Percentiles rank a stretch among this genome's conserved stretches.
Evolutionary conservation across 1,284 basidiomycete genomes (phyloP).

Genomic region (Leucoagaricus sp.): DNA sequence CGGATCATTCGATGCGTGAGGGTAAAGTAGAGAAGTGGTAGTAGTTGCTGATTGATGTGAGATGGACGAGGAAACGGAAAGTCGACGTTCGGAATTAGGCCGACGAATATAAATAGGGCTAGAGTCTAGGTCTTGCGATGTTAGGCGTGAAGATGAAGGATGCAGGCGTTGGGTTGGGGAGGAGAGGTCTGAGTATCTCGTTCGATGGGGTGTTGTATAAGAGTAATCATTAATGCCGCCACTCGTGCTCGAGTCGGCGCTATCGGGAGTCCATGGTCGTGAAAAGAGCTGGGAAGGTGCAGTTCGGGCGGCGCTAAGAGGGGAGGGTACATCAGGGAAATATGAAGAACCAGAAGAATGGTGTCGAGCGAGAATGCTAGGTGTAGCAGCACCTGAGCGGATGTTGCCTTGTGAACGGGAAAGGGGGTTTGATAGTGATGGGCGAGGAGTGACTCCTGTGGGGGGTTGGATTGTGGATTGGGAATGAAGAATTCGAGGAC

Average conservation of each 20-base stretch:
- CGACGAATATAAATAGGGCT: constrained; percentile 32
- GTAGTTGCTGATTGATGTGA: constrained; percentile 25
- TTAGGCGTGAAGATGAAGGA: constrained; percentile 10
- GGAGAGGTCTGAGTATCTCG: constrained; percentile 9
- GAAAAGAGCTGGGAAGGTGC: constrained; percentile 18
- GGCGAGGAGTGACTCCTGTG: constrained; percentile 22
- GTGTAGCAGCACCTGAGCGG: constrained; percentile 17
- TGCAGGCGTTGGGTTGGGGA: constrained; percentile 24
- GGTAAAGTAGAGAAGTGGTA: constrained; percentile 18
- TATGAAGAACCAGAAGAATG: constrained; percentile 27
- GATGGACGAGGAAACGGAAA: constrained; percentile 45
- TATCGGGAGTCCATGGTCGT: constrained; percentile 13
- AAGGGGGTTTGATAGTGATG: constrained; percentile 16
- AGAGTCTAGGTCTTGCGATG: constrained; percentile 16
- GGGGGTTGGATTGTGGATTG: constrained; percentile 59
- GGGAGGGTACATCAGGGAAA: constrained; percentile 27
- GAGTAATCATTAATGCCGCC: background rate
- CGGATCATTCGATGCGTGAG: constrained; percentile 15
- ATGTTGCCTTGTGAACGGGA: constrained; percentile 15
- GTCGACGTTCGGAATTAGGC: constrained; percentile 36
- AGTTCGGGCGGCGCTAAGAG: constrained; percentile 11
- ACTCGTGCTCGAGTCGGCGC: background rate
- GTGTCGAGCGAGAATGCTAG: constrained; percentile 22
- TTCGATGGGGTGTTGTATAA: background rate
- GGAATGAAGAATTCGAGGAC: constrained; percentile 74